Base-by-base conservation (phyloP, 306 rosid species). In the Bauhinia variegata region DNA sequence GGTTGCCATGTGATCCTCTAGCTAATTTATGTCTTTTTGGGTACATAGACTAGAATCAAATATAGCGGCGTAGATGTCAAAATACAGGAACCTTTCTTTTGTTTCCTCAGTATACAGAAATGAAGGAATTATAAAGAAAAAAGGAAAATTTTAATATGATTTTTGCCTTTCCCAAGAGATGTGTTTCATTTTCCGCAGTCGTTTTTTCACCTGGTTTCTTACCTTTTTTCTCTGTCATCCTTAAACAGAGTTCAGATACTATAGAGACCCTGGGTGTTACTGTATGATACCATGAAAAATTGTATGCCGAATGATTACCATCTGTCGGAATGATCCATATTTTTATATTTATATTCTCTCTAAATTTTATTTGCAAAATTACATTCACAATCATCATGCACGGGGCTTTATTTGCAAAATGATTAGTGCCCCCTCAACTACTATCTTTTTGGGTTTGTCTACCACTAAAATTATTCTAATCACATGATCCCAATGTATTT, bases 1-100 rank as follows among this genome's bases (percentile, higher is more conserved):
- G 77, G 80, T 90, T 14, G 95, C 96, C 72, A 84, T 90, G 82
- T 90, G 80, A 84, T 14, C 28, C 28, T 23, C 2, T 7, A 63
- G 72, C 48, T 36, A 49, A 58, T 65, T 50, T 30, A 36, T 59
- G 53, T n/a, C 43, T 75, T 84, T 86, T 78, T 54, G 76, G 74
- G 91, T 89, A 84, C 78, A 85, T 80, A 82, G 17, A 11, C 11
- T 56, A 47, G 67, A 73, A 65, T 53, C 41, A 63, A 23, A 36
- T 75, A 62, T 61, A 68, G 62, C 83, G 85, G 77, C 75, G 67
- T 73, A 79, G 85, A 63, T 63, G 62, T 55, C 58, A 61, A 66
- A 61, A 66, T 33, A 79, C 60, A 76, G 12, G 57, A 59, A 33
- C 36, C 43, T 66, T 60, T 49, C 50, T 52, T 48, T 68, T 15